Evolutionary conservation across 2,329 filamentous ascomycete species (phyloP).

Genomic region (Ophiostoma angusticollis): DNA sequence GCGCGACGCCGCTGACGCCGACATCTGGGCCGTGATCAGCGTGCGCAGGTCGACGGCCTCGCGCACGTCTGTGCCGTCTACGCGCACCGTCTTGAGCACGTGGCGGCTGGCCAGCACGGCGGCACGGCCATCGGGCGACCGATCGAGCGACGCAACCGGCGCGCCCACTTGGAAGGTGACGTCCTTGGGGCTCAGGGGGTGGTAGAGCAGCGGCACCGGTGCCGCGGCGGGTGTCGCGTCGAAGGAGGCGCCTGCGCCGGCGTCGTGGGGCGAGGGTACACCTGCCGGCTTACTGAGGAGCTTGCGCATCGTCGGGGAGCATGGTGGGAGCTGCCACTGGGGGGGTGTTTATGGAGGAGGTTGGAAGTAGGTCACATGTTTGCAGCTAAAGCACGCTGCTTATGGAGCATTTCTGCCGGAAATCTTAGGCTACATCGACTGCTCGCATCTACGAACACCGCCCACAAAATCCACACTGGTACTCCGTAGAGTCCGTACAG

Average conservation of each 20-base stretch:
- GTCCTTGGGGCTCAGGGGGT: conserved; percentile 43
- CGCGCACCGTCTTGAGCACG: conserved; percentile 45
- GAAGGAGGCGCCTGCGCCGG: not conserved
- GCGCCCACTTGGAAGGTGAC: conserved; percentile 36
- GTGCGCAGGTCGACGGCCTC: conserved; percentile 47
- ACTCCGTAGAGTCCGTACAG: too few relatives aligned
- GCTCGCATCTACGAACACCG: too few relatives aligned
- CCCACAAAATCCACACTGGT: too few relatives aligned
- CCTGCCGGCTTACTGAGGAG: conserved; percentile 43
- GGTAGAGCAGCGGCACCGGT: conserved; percentile 30
- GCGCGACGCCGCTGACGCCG: conserved; percentile 29
- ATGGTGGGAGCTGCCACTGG: not conserved
- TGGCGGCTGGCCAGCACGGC: conserved; percentile 47
- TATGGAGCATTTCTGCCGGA: too few relatives aligned
- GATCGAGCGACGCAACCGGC: conserved; percentile 45
- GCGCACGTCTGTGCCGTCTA: conserved; percentile 38
- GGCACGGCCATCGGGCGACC: conserved; percentile 40
- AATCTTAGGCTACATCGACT: too few relatives aligned
- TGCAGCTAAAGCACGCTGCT: too few relatives aligned
- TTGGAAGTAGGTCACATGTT: too few relatives aligned
- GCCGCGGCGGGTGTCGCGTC: conserved; percentile 28
- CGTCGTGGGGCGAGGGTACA: conserved; percentile 1
- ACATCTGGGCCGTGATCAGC: conserved; percentile 36
- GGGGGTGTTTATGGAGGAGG: too few relatives aligned
- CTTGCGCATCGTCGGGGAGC: conserved; percentile 35